Conservation (phyloP, 1,284 basidiomycete species). For the Sanghuangporus sanghuang region DNA sequence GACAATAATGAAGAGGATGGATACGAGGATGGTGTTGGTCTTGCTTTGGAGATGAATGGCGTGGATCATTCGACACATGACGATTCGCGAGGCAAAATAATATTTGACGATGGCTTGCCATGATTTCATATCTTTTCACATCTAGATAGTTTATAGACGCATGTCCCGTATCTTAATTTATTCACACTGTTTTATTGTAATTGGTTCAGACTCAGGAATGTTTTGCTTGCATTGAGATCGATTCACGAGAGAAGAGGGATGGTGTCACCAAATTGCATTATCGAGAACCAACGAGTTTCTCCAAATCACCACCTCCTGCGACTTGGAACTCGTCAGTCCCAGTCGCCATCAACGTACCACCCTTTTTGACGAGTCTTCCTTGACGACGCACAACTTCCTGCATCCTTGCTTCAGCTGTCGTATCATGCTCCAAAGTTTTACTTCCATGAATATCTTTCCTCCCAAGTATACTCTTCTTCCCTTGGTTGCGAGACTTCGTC, state of each 20-base stretch:
- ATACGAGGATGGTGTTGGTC: not conserved
- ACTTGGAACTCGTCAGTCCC: conserved; percentile 83
- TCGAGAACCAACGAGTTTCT: conserved; percentile 42
- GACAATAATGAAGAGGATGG: not conserved
- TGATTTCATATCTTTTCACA: not conserved
- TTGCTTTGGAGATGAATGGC: not conserved
- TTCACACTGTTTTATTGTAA: not conserved
- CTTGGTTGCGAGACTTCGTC: not conserved
- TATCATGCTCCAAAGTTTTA: conserved; percentile 34
- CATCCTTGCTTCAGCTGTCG: conserved; percentile 81
- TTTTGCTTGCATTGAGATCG: not conserved
- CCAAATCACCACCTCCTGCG: conserved; percentile 60
- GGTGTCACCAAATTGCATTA: not conserved
- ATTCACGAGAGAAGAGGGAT: not conserved
- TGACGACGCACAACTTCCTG: conserved; percentile 80
- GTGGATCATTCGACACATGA: not conserved
- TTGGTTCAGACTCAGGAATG: too few relatives aligned
- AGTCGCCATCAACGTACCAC: conserved; percentile 73
- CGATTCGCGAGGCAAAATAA: not conserved
- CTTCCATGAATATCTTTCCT: conserved; percentile 18
- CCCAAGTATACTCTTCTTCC: not conserved
- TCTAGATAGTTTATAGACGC: not conserved
- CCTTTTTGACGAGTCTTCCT: conserved; percentile 77
- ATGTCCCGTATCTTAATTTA: not conserved
- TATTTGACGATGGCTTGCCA: not conserved